Evolutionary conservation across 306 rosid species (phyloP).

Genomic region (Quercus gilva): DNA sequence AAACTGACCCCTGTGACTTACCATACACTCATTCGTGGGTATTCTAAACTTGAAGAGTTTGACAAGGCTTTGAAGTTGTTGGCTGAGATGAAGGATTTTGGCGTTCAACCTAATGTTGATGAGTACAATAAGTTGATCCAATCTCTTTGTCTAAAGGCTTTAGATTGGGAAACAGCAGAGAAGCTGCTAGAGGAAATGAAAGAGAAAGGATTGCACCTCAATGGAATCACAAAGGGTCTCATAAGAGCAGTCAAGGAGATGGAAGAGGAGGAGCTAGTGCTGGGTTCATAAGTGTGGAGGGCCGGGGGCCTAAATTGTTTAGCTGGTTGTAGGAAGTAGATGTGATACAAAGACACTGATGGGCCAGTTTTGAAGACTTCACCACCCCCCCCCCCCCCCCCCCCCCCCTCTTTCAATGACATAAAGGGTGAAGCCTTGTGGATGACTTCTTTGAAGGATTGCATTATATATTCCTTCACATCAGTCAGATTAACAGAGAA

Average conservation of each 20-base stretch:
- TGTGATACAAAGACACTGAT: background rate
- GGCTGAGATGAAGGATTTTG: slow-evolving; percentile 71
- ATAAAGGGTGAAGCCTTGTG: background rate
- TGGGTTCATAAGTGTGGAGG: slow-evolving; percentile 20
- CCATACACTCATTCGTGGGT: slow-evolving; percentile 73
- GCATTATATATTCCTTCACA: background rate
- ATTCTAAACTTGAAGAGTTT: slow-evolving; percentile 74
- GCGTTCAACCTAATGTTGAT: slow-evolving; percentile 51
- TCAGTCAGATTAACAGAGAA: background rate
- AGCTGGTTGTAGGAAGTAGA: slow-evolving; percentile 1
- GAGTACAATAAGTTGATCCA: slow-evolving; percentile 83
- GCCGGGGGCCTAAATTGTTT: slow-evolving; percentile 7
- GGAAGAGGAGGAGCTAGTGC: slow-evolving; percentile 48
- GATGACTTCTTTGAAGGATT: background rate
- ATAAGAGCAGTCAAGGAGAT: slow-evolving; percentile 80
- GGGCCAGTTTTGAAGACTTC: background rate
- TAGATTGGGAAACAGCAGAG: slow-evolving; percentile 81
- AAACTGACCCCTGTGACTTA: slow-evolving; percentile 58
- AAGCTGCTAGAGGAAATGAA: slow-evolving; percentile 77
- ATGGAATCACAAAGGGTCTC: slow-evolving; percentile 67
- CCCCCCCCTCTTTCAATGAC: background rate
- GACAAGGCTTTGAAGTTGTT: slow-evolving; percentile 65
- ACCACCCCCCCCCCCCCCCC: too few species aligned
- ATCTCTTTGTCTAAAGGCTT: slow-evolving; percentile 75
- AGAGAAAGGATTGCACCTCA: slow-evolving; percentile 62